These are phyloP conservation scores for Aspergillus bertholletiae DNA, from an alignment of 495 filamentous ascomycete genomes.

Conservation along the genomic window DNA sequence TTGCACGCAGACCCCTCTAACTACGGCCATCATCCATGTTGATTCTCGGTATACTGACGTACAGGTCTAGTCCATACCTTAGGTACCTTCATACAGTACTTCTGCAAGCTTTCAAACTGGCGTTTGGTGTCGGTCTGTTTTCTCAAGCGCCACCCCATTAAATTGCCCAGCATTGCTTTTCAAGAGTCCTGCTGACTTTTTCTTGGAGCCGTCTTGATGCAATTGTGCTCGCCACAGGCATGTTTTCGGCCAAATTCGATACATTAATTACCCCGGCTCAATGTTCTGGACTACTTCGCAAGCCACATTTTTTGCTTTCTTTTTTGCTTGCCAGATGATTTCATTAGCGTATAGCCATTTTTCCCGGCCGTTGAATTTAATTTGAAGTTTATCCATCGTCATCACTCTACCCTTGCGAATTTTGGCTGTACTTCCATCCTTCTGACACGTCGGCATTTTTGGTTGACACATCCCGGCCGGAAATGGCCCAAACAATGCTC, in stretches of 20 bases:
- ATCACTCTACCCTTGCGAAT: neutral
- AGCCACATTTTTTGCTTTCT: slow-evolving; percentile 3
- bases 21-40: neutral
- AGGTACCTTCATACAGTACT: neutral
- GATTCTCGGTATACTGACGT: neutral
- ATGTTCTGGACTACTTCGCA: slow-evolving; percentile 7
- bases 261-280: neutral
- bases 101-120: neutral
- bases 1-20: neutral
- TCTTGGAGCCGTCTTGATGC: neutral
- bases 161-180: neutral
- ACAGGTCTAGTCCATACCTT: neutral
- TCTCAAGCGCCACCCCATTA: neutral
- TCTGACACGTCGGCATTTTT: slow-evolving; percentile 13
- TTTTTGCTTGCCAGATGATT: neutral
- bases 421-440: slow-evolving; percentile 2
- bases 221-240: slow-evolving; percentile 22
- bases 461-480: slow-evolving; percentile 15
- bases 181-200: slow-evolving; percentile 19
- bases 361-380: slow-evolving; percentile 1
- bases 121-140: slow-evolving; percentile 2
- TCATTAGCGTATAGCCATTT: neutral
- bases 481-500: slow-evolving; percentile 11
- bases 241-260: slow-evolving; percentile 13
- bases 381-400: neutral